Percentiles rank a stretch among this genome's conserved stretches.
These are phyloP conservation scores for Paracoccidioides brasiliensis DNA, from an alignment of 2,329 filamentous ascomycete species.

Conservation along the genomic window DNA sequence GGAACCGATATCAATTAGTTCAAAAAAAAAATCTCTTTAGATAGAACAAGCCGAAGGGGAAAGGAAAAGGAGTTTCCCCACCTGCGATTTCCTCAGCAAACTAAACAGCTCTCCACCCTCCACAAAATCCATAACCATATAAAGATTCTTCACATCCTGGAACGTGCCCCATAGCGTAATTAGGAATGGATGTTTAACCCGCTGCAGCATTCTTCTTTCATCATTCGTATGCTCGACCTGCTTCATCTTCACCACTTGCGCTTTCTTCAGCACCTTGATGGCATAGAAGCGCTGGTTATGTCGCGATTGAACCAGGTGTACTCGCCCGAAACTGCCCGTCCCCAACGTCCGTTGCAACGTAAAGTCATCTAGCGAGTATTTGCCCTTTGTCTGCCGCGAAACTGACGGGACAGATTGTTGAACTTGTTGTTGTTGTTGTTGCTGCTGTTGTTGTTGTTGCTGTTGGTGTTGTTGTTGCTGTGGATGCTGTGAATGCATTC, in stretches of 20 bases:
- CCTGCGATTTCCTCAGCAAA: slow-evolving; percentile 81
- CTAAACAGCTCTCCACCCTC: slow-evolving; percentile 97
- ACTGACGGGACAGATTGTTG: slow-evolving; percentile 19
- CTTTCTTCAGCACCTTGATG: slow-evolving; percentile 96
- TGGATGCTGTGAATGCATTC: slow-evolving; percentile 4
- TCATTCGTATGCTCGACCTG: slow-evolving; percentile 99
- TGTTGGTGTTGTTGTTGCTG: slow-evolving; percentile 14
- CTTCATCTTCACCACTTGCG: slow-evolving; percentile 99
- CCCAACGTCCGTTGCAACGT: slow-evolving; percentile 80
- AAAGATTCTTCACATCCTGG: slow-evolving; percentile 85
- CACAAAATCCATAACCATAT: slow-evolving; percentile 99
- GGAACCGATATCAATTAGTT: neutral
- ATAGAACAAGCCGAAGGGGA: neutral
- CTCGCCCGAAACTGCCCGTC: slow-evolving; percentile 91
- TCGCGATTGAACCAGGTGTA: slow-evolving; percentile 92
- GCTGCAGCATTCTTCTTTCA: slow-evolving; percentile 85
- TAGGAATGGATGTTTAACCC: slow-evolving; percentile 94
- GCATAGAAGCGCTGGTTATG: slow-evolving; percentile 98
- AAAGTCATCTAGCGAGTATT: slow-evolving; percentile 90
- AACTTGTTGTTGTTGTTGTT: slow-evolving; percentile 11
- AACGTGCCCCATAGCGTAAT: slow-evolving; percentile 98
- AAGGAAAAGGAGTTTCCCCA: slow-evolving; percentile 35
- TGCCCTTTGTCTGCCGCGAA: slow-evolving; percentile 72
- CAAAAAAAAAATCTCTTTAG: slow-evolving; percentile 11
- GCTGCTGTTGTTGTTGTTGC: slow-evolving; percentile 12